phyloP scores from a whole-genome alignment of 2,329 filamentous ascomycete species.

The Fusarium sp. region DNA sequence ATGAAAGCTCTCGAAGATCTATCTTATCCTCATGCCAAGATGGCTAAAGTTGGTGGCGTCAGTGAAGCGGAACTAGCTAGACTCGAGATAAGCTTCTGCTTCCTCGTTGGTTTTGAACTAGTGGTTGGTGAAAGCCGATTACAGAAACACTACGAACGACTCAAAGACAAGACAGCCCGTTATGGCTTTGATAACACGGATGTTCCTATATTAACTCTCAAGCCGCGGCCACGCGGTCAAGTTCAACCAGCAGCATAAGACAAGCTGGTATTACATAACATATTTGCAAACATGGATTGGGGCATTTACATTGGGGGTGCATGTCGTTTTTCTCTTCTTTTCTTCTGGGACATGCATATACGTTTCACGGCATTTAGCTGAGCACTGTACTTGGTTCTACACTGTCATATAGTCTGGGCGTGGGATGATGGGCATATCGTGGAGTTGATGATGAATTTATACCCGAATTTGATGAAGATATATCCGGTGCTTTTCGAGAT shows the following conservation, averaged over 20 bases:
- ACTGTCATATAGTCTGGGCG: slow-evolving; percentile 27
- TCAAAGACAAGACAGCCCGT: slow-evolving; percentile 47
- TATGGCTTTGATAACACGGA: slow-evolving; percentile 42
- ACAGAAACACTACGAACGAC: slow-evolving; percentile 49
- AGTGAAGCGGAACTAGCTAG: slow-evolving; percentile 82
- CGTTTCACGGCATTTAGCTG: slow-evolving; percentile 5
- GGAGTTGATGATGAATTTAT: slow-evolving; percentile 37
- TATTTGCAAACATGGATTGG: slow-evolving; percentile 4
- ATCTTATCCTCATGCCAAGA: slow-evolving; percentile 83
- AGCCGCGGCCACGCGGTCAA: slow-evolving; percentile 38
- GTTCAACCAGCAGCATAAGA: slow-evolving; percentile 32
- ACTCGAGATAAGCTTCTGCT: slow-evolving; percentile 90
- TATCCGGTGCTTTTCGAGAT: background rate
- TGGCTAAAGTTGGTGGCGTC: slow-evolving; percentile 90
- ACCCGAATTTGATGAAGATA: slow-evolving; percentile 26
- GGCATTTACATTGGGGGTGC: slow-evolving; percentile 6
- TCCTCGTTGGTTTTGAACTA: slow-evolving; percentile 85
- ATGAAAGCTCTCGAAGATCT: slow-evolving; percentile 97
- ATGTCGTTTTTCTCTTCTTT: slow-evolving; percentile 20
- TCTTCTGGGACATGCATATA: slow-evolving; percentile 9
- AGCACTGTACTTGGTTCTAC: slow-evolving; percentile 26
- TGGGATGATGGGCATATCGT: slow-evolving; percentile 19
- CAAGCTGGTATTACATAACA: background rate
- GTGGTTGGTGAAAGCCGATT: slow-evolving; percentile 59
- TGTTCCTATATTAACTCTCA: slow-evolving; percentile 47